Evolutionary conservation across 306 rosid species (phyloP).

Genomic region (Cucumis melo): DNA sequence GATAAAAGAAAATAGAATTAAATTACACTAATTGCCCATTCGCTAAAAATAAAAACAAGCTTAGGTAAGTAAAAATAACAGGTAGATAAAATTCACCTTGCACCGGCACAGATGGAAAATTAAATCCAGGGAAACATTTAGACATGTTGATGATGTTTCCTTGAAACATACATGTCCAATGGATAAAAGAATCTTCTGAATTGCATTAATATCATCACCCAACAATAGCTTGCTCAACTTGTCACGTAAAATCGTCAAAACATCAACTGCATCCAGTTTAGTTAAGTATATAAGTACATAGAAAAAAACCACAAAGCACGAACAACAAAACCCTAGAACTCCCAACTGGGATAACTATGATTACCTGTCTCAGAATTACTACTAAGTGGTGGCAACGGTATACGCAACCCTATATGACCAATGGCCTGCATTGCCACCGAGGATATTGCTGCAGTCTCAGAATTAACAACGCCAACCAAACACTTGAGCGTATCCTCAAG

Average conservation of each 20-base stretch:
- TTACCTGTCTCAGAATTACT: slow-evolving; percentile 54
- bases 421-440: slow-evolving; percentile 88
- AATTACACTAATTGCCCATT: not conserved
- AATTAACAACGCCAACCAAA: slow-evolving; percentile 63
- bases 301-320: not conserved
- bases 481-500: slow-evolving; percentile 47
- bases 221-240: slow-evolving; percentile 65
- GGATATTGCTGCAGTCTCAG: slow-evolving; percentile 65
- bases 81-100: slow-evolving; percentile 40
- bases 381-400: slow-evolving; percentile 50
- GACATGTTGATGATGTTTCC: slow-evolving; percentile 56
- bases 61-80: not conserved
- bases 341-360: slow-evolving; percentile 7
- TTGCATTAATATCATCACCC: slow-evolving; percentile 65
- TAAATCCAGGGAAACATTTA: slow-evolving; percentile 57
- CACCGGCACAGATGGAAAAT: slow-evolving; percentile 64
- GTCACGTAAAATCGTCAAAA: slow-evolving; percentile 41
- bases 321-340: not conserved
- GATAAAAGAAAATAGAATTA: not conserved
- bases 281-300: slow-evolving; percentile 13
- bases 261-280: slow-evolving; percentile 53
- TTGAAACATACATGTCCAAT: slow-evolving; percentile 76
- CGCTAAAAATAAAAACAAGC: not conserved
- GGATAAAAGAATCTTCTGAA: slow-evolving; percentile 67
- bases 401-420: slow-evolving; percentile 80